A percentile compares a stretch with the other conserved stretches of the same genome.
phyloP scores from a whole-genome alignment of 2,329 filamentous ascomycete species.

The Aureobasidium vineae region DNA sequence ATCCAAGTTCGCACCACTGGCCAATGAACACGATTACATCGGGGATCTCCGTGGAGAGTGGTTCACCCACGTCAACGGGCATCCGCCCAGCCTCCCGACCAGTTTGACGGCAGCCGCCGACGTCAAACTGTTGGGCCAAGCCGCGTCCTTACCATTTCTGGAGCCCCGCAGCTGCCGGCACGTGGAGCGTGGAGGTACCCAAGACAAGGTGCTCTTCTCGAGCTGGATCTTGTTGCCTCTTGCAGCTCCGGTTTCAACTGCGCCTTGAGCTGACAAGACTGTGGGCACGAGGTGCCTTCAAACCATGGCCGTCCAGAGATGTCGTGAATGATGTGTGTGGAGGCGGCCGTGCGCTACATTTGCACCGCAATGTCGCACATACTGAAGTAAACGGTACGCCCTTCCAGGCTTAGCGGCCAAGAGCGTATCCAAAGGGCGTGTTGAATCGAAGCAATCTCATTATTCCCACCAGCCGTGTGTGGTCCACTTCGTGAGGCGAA shows the following conservation, averaged over 20 bases:
- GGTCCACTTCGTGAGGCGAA: slow-evolving; percentile 4
- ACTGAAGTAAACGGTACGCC: slow-evolving; percentile 20
- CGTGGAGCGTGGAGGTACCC: slow-evolving; percentile 8
- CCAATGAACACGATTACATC: background rate
- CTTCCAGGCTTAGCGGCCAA: slow-evolving; percentile 8
- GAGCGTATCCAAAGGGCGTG: slow-evolving; percentile 3
- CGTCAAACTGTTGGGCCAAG: slow-evolving; percentile 19
- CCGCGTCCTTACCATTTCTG: background rate
- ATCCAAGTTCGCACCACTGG: background rate
- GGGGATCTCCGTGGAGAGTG: background rate
- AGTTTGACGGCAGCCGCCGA: slow-evolving; percentile 17
- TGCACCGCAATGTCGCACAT: slow-evolving; percentile 6
- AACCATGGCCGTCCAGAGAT: background rate
- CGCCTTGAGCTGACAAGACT: background rate
- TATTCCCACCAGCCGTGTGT: background rate
- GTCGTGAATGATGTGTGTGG: background rate
- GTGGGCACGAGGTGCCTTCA: background rate
- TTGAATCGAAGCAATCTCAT: background rate
- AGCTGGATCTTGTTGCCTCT: slow-evolving; percentile 1
- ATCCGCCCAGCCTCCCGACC: slow-evolving; percentile 6
- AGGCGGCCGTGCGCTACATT: background rate
- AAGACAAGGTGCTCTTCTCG: background rate
- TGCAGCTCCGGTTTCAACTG: background rate
- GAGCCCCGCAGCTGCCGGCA: slow-evolving; percentile 16
- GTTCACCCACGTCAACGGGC: background rate